A percentile compares a stretch with the other conserved stretches of the same genome.
Conservation (phyloP, 78 protist genomes). For the Parvularia atlantis region DNA sequence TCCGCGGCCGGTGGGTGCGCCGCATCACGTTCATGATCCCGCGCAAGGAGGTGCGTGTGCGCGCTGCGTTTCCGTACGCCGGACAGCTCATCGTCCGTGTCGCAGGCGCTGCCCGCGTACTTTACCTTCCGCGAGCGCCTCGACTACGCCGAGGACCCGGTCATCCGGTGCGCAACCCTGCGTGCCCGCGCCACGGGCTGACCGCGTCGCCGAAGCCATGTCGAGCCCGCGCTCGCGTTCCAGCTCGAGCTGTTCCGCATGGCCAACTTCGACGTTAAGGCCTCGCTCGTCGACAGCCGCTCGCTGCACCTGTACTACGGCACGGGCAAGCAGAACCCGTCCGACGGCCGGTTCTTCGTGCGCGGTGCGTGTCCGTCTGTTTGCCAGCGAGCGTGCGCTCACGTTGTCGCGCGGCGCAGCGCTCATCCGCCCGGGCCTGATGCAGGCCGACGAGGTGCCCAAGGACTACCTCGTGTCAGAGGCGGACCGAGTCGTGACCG, state of each 20-base stretch:
- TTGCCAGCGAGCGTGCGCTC: too few species aligned
- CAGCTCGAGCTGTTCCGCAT: constrained; percentile 66
- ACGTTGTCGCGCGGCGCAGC: too few species aligned
- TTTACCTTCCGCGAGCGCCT: constrained; percentile 69
- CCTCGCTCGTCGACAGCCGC: constrained; percentile 37
- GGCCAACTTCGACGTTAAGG: constrained; percentile 55
- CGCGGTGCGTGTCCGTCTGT: too few species aligned
- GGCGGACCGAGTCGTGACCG: constrained; percentile 51
- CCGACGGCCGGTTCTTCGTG: constrained; percentile 74
- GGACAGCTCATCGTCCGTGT: constrained; percentile 12
- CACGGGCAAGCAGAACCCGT: constrained; percentile 38
- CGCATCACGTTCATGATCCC: constrained; percentile 14
- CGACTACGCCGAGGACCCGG: constrained; percentile 38
- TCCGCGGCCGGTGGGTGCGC: constrained; percentile 23
- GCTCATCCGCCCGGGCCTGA: constrained; percentile 48
- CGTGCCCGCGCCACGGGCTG: too few species aligned
- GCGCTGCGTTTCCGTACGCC: constrained; percentile 33
- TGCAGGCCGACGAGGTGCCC: constrained; percentile 20
- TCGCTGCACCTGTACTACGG: constrained; percentile 67
- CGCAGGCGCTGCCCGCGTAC: constrained; percentile 31
- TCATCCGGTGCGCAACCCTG: too few species aligned
- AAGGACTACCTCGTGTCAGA: constrained; percentile 43
- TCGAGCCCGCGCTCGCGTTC: constrained; percentile 81
- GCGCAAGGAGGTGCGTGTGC: constrained; percentile 1
- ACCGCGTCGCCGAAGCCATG: too few species aligned